Evolutionary conservation across 1,284 basidiomycete species (phyloP), one percentile per base, ranked within the genome.

Genomic region (Malassezia cuniculi): DNA sequence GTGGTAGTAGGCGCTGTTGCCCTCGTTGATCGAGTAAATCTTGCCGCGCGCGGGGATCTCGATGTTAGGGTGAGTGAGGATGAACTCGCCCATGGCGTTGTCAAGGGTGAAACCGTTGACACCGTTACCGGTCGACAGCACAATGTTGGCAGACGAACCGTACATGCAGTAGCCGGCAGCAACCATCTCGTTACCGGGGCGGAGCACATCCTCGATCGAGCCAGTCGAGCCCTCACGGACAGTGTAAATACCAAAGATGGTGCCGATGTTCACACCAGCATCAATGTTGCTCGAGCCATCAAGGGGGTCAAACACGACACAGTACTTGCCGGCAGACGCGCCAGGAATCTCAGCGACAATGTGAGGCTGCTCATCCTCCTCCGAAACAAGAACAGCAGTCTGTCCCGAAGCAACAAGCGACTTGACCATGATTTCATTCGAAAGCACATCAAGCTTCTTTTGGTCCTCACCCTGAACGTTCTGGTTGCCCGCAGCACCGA

Each of bases 1-100:
- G 72, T 93, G 75, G 75, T 93, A 97, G 73, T 87, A 89, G 75
- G 82, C 75, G 38, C 85, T 78, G 73, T 97, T 97, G 52, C 90
- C 90, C 72, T 99, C 93, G 72, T 97, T 99, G 76, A 95, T 90
- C 14, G 89, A 95, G 74, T 99, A 97, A 67, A 97, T 97, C 74
- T 97, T 97, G 55, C 93, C 93, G 41, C 93, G 80, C 17, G 77
- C 58, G 5, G 93, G 93, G 54, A 99, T 82, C 69, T 78, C 77
- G 71, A 99, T 97, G 67, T 95, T 80, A 17, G 89, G 89, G 73
- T 99, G 93, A 25, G 93, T 99, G 47, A 97, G 78, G 69, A 99
- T 94, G 71, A 97, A 99, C 73, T 99, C 93, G 59, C 93, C 93
- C 26, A 66, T 54, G 34, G 36, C 44, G 36, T 85, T 83, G 69